phyloP scores from a whole-genome alignment of 148 eudicot species.

The Vaccinium macrocarpon region DNA sequence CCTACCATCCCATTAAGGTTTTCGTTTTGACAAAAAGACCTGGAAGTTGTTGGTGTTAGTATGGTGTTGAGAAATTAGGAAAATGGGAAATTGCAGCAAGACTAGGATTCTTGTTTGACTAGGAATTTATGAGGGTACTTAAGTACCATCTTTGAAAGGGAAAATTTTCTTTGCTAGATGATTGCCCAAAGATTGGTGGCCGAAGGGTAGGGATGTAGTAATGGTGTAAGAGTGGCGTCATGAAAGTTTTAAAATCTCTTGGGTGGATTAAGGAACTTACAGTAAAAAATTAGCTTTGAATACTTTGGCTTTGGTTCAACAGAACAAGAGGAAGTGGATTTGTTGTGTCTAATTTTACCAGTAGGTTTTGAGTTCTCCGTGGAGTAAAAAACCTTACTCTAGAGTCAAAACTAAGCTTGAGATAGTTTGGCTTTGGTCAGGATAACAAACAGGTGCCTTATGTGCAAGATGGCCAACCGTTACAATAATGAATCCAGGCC shows the following conservation, averaged over 20 bases:
- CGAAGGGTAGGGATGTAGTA: neutral
- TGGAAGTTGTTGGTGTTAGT: neutral
- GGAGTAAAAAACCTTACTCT: neutral
- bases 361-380: neutral
- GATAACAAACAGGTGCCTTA: neutral
- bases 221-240: neutral
- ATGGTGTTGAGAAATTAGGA: neutral
- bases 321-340: neutral
- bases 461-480: conserved; percentile 5
- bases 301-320: neutral
- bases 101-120: neutral
- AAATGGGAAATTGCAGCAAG: neutral
- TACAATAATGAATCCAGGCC: neutral
- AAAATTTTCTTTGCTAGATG: neutral
- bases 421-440: conserved; percentile 1
- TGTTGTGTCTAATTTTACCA: neutral
- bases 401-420: neutral
- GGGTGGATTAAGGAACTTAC: neutral
- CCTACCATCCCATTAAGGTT: neutral
- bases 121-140: neutral
- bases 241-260: neutral
- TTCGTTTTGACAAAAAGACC: neutral
- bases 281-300: conserved; percentile 1
- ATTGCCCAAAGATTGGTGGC: neutral
- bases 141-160: neutral